These are phyloP conservation scores for Davidsoniella australis DNA, from an alignment of 2,329 filamentous ascomycete species.

Conservation along the genomic window DNA sequence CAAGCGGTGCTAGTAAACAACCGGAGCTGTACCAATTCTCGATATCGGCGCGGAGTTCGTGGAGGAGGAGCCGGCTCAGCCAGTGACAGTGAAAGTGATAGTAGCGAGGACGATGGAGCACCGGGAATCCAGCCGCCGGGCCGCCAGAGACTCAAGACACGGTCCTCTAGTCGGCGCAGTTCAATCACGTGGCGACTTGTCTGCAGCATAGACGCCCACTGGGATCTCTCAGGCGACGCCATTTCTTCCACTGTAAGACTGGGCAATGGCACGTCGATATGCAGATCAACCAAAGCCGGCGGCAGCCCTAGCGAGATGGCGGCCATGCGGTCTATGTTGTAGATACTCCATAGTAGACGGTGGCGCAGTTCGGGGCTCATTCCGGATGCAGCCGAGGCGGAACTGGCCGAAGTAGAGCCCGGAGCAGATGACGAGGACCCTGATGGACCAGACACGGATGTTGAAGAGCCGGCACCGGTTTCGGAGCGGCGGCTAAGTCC, in stretches of 20 bases:
- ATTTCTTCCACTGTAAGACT: constrained; percentile 29
- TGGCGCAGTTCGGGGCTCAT: constrained; percentile 20
- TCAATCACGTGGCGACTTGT: constrained; percentile 28
- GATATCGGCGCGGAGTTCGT: constrained; percentile 23
- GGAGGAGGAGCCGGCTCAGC: constrained; percentile 19
- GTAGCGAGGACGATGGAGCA: neutral
- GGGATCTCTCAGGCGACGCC: constrained; percentile 22
- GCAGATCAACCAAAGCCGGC: constrained; percentile 23
- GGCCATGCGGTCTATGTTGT: constrained; percentile 29
- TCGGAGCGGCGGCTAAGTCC: constrained; percentile 21
- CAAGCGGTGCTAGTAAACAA: constrained; percentile 26
- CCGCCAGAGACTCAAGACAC: constrained; percentile 19
- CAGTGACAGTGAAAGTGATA: constrained; percentile 15
- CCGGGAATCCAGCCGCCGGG: neutral
- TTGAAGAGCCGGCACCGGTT: constrained; percentile 15
- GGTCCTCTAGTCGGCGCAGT: constrained; percentile 26
- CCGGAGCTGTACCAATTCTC: constrained; percentile 30
- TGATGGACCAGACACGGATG: too few relatives aligned
- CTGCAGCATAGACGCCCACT: constrained; percentile 25
- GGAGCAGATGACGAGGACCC: too few relatives aligned
- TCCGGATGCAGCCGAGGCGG: neutral
- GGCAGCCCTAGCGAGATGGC: constrained; percentile 25
- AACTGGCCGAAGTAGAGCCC: neutral
- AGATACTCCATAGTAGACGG: constrained; percentile 28
- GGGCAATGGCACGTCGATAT: constrained; percentile 25